Conservation (phyloP, 2,329 filamentous ascomycete species). For the Corynespora cassiicola region DNA sequence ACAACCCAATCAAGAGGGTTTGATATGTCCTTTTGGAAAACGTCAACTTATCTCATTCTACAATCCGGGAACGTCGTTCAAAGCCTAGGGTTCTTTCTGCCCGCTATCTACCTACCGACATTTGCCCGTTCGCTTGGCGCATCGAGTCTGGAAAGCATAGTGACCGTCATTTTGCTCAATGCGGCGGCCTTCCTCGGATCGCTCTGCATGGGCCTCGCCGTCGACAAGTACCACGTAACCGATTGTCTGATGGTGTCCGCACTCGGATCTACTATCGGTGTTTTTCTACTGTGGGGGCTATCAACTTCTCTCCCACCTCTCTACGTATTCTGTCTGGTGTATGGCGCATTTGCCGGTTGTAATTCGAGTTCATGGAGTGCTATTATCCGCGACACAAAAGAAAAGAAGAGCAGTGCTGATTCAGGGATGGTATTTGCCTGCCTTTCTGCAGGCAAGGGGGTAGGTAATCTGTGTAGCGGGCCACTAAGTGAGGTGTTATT, state of each 20-base stretch:
- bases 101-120: conserved; percentile 50
- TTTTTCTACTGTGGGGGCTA: conserved; percentile 55
- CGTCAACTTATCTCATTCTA: conserved; percentile 40
- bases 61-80: conserved; percentile 52
- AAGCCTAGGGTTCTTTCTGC: conserved; percentile 53
- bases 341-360: conserved; percentile 49
- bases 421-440: conserved; percentile 57
- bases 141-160: conserved; percentile 39
- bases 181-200: conserved; percentile 45
- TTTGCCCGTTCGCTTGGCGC: conserved; percentile 48
- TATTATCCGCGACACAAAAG: conserved; percentile 51
- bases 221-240: conserved; percentile 48
- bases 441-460: conserved; percentile 57
- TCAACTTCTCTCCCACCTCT: conserved; percentile 49
- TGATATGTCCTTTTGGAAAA: conserved; percentile 48
- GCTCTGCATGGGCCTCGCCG: conserved; percentile 46
- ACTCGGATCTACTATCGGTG: conserved; percentile 40
- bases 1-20: conserved; percentile 36
- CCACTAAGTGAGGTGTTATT: conserved; percentile 58
- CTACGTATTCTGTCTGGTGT: conserved; percentile 53
- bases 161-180: conserved; percentile 50
- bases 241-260: conserved; percentile 47
- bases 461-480: conserved; percentile 59
- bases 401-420: conserved; percentile 47
- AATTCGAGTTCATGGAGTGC: conserved; percentile 52